Conservation (phyloP, 1,284 basidiomycete species). For the Papiliotrema flavescens region DNA sequence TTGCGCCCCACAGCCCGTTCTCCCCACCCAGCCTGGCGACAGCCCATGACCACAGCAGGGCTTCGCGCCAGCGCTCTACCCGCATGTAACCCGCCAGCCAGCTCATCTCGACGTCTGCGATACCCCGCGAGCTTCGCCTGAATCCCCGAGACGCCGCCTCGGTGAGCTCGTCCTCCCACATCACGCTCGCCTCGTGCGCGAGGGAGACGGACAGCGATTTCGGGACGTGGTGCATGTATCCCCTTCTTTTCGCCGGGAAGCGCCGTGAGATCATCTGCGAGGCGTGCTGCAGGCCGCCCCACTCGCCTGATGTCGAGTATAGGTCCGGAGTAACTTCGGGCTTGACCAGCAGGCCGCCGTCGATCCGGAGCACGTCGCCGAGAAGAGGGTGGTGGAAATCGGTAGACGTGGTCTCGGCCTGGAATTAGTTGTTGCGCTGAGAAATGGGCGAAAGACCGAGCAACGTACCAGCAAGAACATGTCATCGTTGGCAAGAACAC, state of each 20-base stretch:
- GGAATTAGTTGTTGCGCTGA: neutral
- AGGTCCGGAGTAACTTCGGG: conserved; percentile 18
- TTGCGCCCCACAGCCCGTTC: conserved; percentile 26
- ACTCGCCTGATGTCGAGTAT: conserved; percentile 32
- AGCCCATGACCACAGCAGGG: conserved; percentile 36
- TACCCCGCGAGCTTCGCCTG: conserved; percentile 30
- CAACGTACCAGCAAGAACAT: conserved; percentile 37
- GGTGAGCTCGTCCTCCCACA: conserved; percentile 29
- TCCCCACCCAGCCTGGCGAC: conserved; percentile 35
- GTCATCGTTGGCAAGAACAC: conserved; percentile 41
- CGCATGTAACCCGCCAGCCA: conserved; percentile 34
- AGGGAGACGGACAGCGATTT: conserved; percentile 27
- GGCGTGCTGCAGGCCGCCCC: conserved; percentile 42
- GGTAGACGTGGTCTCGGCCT: conserved; percentile 16
- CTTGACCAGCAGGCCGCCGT: conserved; percentile 21
- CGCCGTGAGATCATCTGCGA: conserved; percentile 26
- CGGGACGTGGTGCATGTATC: conserved; percentile 40
- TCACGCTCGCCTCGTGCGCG: conserved; percentile 35
- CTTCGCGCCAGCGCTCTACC: conserved; percentile 45
- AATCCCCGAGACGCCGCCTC: conserved; percentile 31
- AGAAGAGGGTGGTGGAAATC: conserved; percentile 40
- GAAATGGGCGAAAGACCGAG: neutral
- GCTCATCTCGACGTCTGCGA: conserved; percentile 38
- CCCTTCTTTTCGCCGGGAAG: conserved; percentile 24
- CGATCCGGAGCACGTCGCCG: conserved; percentile 34